Percentiles rank a stretch among this genome's conserved stretches.
Conservation (phyloP, 2,329 filamentous ascomycete genomes). For the Monilinia vaccinii-corymbosi region DNA sequence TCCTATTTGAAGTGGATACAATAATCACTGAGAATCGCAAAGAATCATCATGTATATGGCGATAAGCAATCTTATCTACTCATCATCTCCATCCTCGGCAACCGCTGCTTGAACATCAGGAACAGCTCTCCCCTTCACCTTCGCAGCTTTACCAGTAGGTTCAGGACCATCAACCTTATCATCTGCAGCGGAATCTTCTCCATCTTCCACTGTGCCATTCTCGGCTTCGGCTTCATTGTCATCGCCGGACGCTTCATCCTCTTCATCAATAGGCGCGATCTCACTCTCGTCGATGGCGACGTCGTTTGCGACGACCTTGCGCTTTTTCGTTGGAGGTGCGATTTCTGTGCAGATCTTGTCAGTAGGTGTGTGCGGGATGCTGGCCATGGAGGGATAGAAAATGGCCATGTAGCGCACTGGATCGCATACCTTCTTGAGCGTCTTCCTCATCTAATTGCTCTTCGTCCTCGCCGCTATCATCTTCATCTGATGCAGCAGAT, state of each 20-base stretch:
- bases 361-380: background rate
- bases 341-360: slow-evolving; percentile 11
- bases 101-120: slow-evolving; percentile 6
- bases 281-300: background rate
- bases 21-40: background rate
- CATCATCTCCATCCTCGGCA: slow-evolving; percentile 15
- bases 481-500: slow-evolving; percentile 19
- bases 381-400: background rate
- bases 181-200: slow-evolving; percentile 13
- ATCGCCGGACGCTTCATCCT: background rate
- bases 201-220: slow-evolving; percentile 6
- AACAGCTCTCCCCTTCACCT: slow-evolving; percentile 7
- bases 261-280: background rate
- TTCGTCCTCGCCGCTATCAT: slow-evolving; percentile 31
- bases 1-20: background rate
- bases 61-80: slow-evolving; percentile 7
- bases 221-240: background rate
- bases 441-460: slow-evolving; percentile 23
- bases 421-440: slow-evolving; percentile 4
- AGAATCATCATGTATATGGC: background rate
- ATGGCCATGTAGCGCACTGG: background rate
- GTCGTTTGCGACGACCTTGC: slow-evolving; percentile 14
- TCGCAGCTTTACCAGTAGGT: slow-evolving; percentile 11
- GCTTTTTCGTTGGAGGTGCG: slow-evolving; percentile 24
- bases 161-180: slow-evolving; percentile 9